Base-by-base conservation (phyloP, 371 early-diverging fungal genomes). In the Choanephora cucurbitarum region DNA sequence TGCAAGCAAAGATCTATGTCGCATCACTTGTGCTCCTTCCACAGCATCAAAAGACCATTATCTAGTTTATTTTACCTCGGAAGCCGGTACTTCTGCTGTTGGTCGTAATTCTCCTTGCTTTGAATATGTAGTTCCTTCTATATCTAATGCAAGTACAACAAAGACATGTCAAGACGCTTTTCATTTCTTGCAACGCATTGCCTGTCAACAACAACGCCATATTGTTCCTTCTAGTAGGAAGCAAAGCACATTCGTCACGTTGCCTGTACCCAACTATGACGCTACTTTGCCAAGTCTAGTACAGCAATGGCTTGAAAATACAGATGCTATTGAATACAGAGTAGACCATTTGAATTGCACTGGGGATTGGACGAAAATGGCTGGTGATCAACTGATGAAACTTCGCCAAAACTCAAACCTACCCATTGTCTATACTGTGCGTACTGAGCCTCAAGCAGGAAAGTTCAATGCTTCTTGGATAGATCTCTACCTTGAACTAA, bases 381-480 rank as follows among this genome's bases (percentile, higher is more conserved):
- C 60, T 10, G 70, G 67, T 13, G 22, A n/a, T 0, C 67, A 70
- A 31, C 43, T 70, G 9, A 60, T 61, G 3, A 24, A 48, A 37
- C 37, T 70, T 21, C 66, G 70, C 11, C 63, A 46, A n/a, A 18
- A 37, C 13, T 53, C 66, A 8, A 7, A 28, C 13, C 32, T 62
- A 15, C 96, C 97, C 3, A 85, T 97, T 14, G 84, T 97, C 6
- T 97, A 83, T 70, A 97, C 97, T 7, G 91, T 95, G 2, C 82
- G 97, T 15, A 90, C 96, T 0, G 51, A 58, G 37, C 75, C 82
- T 24, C 96, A 97, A 75, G 95, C 91, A 33, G 96, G 96, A 6
- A 77, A 70, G 17, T 96, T 91, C 43, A 62, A 65, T 23, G 45
- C 63, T 11, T 19, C 49, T 0, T 21, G 19, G 8, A 11, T 21